A percentile compares a stretch with the other conserved stretches of the same genome.
Evolutionary conservation across 2,329 filamentous ascomycete species (phyloP).

Genomic region (Colletotrichum destructivum): DNA sequence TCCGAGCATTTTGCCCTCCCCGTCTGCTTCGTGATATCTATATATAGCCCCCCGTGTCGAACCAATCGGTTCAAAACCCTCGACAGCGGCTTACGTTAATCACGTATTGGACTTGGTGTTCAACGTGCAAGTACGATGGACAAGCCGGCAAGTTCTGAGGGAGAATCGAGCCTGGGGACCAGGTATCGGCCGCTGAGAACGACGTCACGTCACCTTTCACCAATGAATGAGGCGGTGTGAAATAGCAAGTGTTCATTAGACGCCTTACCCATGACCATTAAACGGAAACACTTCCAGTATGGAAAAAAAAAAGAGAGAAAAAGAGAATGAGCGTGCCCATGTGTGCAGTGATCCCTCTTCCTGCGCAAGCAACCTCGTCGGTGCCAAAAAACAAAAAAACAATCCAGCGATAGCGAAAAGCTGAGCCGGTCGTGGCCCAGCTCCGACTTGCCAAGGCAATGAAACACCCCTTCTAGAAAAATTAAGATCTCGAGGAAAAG

Average conservation of each 20-base stretch:
- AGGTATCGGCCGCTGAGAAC: too few relatives aligned
- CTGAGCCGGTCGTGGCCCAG: not conserved
- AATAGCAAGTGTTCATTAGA: slow-evolving; percentile 5
- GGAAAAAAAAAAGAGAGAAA: not conserved
- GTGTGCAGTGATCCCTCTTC: slow-evolving; percentile 1
- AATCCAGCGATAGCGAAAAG: not conserved
- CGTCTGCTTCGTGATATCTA: not conserved
- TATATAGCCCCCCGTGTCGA: not conserved
- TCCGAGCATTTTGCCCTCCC: not conserved
- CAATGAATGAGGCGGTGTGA: not conserved
- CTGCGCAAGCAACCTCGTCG: not conserved
- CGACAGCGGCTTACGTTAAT: not conserved
- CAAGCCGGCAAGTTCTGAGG: not conserved
- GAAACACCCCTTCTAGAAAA: not conserved
- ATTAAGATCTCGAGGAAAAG: not conserved
- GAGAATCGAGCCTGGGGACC: too few relatives aligned
- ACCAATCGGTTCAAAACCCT: not conserved
- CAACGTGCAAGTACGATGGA: not conserved
- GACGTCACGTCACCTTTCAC: too few relatives aligned
- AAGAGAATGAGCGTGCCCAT: slow-evolving; percentile 12
- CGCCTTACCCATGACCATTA: slow-evolving; percentile 13
- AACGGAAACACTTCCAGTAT: not conserved
- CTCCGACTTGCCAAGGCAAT: not conserved
- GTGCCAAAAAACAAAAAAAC: not conserved
- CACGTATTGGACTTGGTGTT: too few relatives aligned